A percentile compares a stretch with the other conserved stretches of the same genome.
Conservation (phyloP, 1,284 basidiomycete genomes). For the Chiua sp. region DNA sequence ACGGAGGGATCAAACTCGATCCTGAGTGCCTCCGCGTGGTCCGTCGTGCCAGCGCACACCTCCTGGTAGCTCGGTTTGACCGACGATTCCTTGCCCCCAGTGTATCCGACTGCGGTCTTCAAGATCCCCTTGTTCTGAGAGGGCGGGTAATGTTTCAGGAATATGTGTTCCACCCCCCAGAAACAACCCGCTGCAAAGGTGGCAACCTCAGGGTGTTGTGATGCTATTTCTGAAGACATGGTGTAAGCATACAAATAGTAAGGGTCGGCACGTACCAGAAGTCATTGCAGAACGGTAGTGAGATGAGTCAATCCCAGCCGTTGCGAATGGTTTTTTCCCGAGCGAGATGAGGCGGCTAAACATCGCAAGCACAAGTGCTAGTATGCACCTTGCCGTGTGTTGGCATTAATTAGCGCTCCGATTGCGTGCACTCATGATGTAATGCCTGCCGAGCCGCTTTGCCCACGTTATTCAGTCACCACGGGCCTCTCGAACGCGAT, state of each 20-base stretch:
- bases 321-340: conserved; percentile 18
- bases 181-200: conserved; percentile 85
- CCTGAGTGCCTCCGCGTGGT: conserved; percentile 90
- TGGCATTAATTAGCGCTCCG: no score
- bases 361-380: no score
- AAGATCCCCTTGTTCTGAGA: conserved; percentile 69
- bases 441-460: no score
- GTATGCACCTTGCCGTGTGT: no score
- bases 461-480: no score
- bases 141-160: conserved; percentile 80
- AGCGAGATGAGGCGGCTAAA: conserved; percentile 28
- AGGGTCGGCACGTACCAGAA: conserved; percentile 22
- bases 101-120: conserved; percentile 82
- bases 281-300: conserved; percentile 35
- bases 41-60: conserved; percentile 84
- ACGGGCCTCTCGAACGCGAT: conserved; percentile 11
- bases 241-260: neutral
- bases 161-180: conserved; percentile 90
- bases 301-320: conserved; percentile 24
- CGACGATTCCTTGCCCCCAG: conserved; percentile 68
- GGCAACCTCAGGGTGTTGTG: conserved; percentile 57
- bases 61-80: conserved; percentile 70
- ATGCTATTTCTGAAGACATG: conserved; percentile 8
- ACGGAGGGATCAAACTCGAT: conserved; percentile 86
- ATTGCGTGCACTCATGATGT: no score